Evolutionary conservation across 805 yeast species (phyloP), one percentile per base, ranked within the genome.

Genomic region (Starmerella apis): DNA sequence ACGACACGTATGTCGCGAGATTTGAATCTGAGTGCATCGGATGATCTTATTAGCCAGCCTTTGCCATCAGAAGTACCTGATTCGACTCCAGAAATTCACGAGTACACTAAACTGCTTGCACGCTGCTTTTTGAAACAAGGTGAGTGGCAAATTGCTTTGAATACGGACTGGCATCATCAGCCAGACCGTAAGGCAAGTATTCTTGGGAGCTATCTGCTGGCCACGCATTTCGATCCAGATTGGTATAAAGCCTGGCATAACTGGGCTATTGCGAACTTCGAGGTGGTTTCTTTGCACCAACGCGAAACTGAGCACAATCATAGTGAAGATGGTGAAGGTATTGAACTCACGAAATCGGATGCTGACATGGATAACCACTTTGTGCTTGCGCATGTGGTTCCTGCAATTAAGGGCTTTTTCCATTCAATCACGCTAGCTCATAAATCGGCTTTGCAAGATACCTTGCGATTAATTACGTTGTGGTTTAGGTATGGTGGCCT

Each of bases 161-260:
- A 83, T 51, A 75, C 72, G 43, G 78, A 78, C 55, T 90, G 97
- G 97, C 76, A 85, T 53, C 74, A 79, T 9, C 83, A 80, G 54
- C 65, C 71, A 6, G 67, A 61, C n/a, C 71, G 74, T 32, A 80
- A 88, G 1, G 88, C 86, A 39, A 83, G 88, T 1, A 86, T 92
- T 56, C 69, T 92, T 52, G 95, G 96, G 11, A 87, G 96, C 0
- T 92, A 86, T 63, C 69, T 92, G 49, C 71, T 92, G 56, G 97
- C 98, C 0, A 90, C 98, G 0, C 96, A 88, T 63, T 90, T 92
- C 65, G 96, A 92, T 63, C 73, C 77, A 31, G 76, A 77, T 22
- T 92, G 98, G 96, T 92, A 92, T 62, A 92, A 94, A 63, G 98
- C 97, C 16, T 94, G 98, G 98, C 99, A 92, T 64, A 90, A 87